Evolutionary conservation across 2,329 filamentous ascomycete species (phyloP).

Genomic region (Blastomyces silverae): DNA sequence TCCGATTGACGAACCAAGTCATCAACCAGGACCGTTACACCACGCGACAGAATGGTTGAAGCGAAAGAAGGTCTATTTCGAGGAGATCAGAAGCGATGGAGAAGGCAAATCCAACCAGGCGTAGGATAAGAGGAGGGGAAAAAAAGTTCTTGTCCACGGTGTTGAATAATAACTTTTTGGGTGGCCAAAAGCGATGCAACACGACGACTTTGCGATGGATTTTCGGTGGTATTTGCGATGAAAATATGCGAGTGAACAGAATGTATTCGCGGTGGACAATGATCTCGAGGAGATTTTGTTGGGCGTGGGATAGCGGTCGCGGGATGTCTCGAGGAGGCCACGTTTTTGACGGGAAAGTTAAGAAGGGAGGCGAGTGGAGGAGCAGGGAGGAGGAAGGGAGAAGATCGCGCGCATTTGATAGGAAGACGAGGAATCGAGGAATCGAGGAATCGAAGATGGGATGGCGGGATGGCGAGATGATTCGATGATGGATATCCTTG

Average conservation of each 20-base stretch:
- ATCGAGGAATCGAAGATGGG: neutral
- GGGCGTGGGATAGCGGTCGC: neutral
- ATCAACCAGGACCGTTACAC: slow-evolving; percentile 10
- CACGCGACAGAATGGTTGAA: neutral
- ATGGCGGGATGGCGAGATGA: neutral
- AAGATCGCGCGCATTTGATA: neutral
- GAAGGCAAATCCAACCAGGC: neutral
- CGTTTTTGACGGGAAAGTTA: neutral
- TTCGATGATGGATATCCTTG: no score
- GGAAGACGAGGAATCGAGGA: neutral
- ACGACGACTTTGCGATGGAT: neutral
- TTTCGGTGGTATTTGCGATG: neutral
- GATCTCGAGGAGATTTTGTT: slow-evolving; percentile 3
- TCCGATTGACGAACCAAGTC: slow-evolving; percentile 14
- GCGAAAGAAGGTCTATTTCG: slow-evolving; percentile 7
- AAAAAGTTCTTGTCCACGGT: neutral
- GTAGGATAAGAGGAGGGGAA: neutral
- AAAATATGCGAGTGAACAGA: no score
- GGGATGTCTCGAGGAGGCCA: neutral
- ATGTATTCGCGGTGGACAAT: neutral
- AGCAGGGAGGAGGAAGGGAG: neutral
- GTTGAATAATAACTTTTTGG: neutral
- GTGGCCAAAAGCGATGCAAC: neutral
- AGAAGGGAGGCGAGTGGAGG: neutral
- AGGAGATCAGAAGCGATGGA: neutral